Evolutionary conservation across 176 grass and related monocot species (phyloP), one percentile per base, ranked within the genome.

Genomic region (Cocos nucifera): DNA sequence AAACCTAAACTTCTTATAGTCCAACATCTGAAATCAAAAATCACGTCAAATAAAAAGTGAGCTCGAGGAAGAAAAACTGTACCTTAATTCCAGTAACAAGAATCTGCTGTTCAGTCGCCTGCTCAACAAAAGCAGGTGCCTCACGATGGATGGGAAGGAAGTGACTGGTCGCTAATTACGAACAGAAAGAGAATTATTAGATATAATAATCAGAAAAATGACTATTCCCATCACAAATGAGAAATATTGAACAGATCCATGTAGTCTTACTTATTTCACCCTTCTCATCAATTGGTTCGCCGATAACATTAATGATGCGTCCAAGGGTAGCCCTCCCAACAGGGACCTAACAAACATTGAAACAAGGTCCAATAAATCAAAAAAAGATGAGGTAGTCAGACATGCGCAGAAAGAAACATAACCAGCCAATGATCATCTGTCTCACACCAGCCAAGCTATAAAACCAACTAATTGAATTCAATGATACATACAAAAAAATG

Each of bases 71-170:
- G 5, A 26, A 61, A 17, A 65, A 63, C 7, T n/a, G 22, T 81
- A 85, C 89, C 76, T 95, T 95, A 55, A 95, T 95, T 77, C 89
- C 89, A 74, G 89, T 95, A 89, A 95, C 89, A 74, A 95, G 89
- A 82, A 95, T 82, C 77, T 95, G 75, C 49, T 95, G 89, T 50
- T 95, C 89, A 19, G 89, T 95, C 56, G 89, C 89, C 78, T 95
- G 89, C 85, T 95, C 89, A 67, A 95, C 85, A 29, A 95, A 95
- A 74, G 85, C 75, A 62, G 89, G 89, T 15, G 89, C 89, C 69
- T 95, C 89, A 59, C 89, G 74, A 84, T 95, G 89, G 51, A 95
- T 95, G 30, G 89, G 89, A 69, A 95, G 89, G 75, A 62, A 95
- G 65, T 88, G 78, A 61, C 76, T 79, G 57, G 89, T 95, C 1